Percentiles rank a stretch among this genome's conserved stretches.
These are phyloP conservation scores for Dipteronia sinensis DNA, from an alignment of 345 rosid genomes.

Conservation along the genomic window DNA sequence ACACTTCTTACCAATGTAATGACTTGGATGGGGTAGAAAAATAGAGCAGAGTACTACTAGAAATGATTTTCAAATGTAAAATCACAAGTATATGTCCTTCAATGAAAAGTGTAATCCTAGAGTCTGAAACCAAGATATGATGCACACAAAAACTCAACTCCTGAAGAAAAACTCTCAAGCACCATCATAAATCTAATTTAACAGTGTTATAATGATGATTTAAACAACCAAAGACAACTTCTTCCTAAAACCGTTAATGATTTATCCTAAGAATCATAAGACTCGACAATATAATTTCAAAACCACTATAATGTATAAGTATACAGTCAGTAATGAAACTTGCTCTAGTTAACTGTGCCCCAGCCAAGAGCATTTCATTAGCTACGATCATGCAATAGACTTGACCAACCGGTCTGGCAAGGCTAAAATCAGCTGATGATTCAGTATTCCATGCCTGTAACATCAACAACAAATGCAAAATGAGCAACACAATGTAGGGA, in stretches of 20 bases:
- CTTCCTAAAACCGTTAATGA: too few species aligned
- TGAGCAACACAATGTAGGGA: background rate
- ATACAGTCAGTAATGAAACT: background rate
- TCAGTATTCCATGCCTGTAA: conserved; percentile 39
- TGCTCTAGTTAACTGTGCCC: conserved; percentile 45
- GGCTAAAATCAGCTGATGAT: conserved; percentile 33
- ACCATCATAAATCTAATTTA: too few species aligned
- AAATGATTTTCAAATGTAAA: background rate
- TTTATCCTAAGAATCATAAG: background rate
- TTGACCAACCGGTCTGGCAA: conserved; percentile 49
- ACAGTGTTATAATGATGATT: background rate
- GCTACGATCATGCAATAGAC: conserved; percentile 45
- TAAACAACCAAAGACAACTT: background rate
- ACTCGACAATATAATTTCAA: background rate
- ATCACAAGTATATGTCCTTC: background rate
- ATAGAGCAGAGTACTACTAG: background rate
- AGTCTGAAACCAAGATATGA: too few species aligned
- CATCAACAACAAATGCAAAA: background rate
- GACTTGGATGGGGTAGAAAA: background rate
- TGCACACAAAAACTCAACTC: too few species aligned
- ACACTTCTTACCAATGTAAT: background rate
- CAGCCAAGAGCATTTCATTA: conserved; percentile 55
- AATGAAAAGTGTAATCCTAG: too few species aligned
- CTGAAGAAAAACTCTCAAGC: too few species aligned
- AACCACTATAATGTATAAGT: background rate